Percentiles rank a stretch among this genome's conserved stretches.
Conservation (phyloP, 345 rosid genomes). For the Melaleuca quinquenervia region DNA sequence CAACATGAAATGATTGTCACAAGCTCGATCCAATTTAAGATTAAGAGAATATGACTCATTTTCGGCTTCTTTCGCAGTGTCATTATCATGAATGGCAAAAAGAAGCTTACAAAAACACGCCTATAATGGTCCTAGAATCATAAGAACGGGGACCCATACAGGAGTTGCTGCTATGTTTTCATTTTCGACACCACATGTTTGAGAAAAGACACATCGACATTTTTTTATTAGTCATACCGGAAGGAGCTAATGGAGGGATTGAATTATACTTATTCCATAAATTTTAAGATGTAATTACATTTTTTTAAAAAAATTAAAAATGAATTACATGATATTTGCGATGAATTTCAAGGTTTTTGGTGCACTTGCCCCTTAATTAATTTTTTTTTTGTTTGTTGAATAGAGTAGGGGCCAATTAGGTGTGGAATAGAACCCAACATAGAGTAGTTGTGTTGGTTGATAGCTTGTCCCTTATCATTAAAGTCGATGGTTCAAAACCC, state of each 20-base stretch:
- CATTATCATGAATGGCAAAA: not conserved
- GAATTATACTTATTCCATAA: not conserved
- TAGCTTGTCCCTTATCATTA: no score
- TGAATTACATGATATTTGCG: rapidly evolving
- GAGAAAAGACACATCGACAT: not conserved
- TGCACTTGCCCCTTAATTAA: rapidly evolving
- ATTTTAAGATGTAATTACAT: not conserved
- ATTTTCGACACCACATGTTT: not conserved
- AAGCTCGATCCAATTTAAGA: not conserved
- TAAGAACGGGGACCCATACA: not conserved
- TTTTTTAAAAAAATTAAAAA: not conserved
- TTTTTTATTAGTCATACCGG: not conserved
- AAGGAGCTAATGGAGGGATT: not conserved
- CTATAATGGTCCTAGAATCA: not conserved
- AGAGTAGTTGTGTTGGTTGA: no score
- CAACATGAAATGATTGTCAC: not conserved
- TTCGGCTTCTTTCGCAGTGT: not conserved
- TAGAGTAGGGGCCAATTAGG: not conserved
- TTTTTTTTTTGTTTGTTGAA: not conserved
- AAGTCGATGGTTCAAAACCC: no score
- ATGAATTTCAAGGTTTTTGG: not conserved
- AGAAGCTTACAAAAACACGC: not conserved
- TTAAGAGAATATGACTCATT: not conserved
- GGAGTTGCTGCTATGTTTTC: not conserved
- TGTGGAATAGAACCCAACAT: not conserved